Base-by-base conservation (phyloP, 306 rosid species). In the Mucuna pruriens region DNA sequence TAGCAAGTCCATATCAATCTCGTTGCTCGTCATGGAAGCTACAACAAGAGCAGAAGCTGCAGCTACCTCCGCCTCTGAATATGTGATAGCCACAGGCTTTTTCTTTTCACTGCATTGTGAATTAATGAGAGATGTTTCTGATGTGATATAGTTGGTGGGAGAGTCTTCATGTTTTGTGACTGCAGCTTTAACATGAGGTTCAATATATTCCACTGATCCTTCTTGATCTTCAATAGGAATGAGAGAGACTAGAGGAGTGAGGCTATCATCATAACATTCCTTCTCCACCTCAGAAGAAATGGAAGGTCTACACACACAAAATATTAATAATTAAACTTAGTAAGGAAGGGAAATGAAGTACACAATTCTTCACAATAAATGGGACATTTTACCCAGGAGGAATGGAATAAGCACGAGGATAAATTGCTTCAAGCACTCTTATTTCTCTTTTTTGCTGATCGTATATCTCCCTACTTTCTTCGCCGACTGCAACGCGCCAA, bases 401-500 rank as follows among this genome's bases (percentile, higher is more conserved):
- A 80, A 92, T 88, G 31, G 89, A 61, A 63, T 93, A 91, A 26
- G 22, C 48, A 49, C 91, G 85, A 19, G 98, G 97, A 85, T 92
- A 92, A 48, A 86, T 70, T 17, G 92, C 92, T 87, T 90, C 97
- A 9, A 91, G 91, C 75, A 86, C 89, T 78, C 83, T 76, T 81
- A 44, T 49, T 83, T 85, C 93, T 68, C 97, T 88, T 11, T 22
- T 46, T 49, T 81, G 88, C 62, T 92, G 90, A 67, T 71, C 51
- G 34, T 71, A 39, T 57, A 48, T 83, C 81, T 92, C 98, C 40
- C 11, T 68, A 72, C 98, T 92, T 67, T 89, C 89, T 83, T 92
- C 94, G 16, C 97, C 98, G 6, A 91, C 88, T 0, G 70, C 92
- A n/a, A 94, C 89, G 7, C 7, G n/a, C 98, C 97, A 94, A 45